phyloP scores from a whole-genome alignment of 2,329 filamentous ascomycete genomes.

The Pseudocercospora fuligena region DNA sequence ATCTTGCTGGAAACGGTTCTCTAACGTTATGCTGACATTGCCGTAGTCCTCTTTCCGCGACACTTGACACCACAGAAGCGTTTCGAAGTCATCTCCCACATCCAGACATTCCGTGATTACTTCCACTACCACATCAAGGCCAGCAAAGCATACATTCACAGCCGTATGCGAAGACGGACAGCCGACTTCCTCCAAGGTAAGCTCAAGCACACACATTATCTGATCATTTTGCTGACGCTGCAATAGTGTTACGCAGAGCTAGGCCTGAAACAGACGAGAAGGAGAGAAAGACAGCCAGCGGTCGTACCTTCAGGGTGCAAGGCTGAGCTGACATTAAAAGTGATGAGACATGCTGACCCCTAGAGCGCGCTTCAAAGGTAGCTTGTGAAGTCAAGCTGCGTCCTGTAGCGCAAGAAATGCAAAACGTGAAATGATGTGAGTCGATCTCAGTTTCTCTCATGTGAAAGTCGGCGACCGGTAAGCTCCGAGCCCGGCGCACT shows the following conservation, averaged over 20 bases:
- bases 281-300: constrained; percentile 97
- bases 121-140: constrained; percentile 99
- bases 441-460: neutral
- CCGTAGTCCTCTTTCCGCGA: constrained; percentile 85
- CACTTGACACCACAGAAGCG: constrained; percentile 90
- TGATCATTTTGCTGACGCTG: constrained; percentile 9
- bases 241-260: constrained; percentile 86
- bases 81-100: constrained; percentile 95
- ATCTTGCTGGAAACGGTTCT: neutral
- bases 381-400: neutral
- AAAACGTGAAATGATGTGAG: neutral
- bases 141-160: constrained; percentile 98
- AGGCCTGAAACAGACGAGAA: constrained; percentile 95
- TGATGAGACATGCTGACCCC: neutral
- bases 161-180: constrained; percentile 94
- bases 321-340: constrained; percentile 32
- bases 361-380: neutral
- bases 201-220: constrained; percentile 29
- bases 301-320: constrained; percentile 81
- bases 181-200: constrained; percentile 97
- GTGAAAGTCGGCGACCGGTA: neutral
- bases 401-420: neutral
- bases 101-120: constrained; percentile 99
- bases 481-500: neutral
- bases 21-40: constrained; percentile 21